These are phyloP conservation scores for Fulvia fulva DNA, from an alignment of 2,329 filamentous ascomycete species.

Conservation along the genomic window DNA sequence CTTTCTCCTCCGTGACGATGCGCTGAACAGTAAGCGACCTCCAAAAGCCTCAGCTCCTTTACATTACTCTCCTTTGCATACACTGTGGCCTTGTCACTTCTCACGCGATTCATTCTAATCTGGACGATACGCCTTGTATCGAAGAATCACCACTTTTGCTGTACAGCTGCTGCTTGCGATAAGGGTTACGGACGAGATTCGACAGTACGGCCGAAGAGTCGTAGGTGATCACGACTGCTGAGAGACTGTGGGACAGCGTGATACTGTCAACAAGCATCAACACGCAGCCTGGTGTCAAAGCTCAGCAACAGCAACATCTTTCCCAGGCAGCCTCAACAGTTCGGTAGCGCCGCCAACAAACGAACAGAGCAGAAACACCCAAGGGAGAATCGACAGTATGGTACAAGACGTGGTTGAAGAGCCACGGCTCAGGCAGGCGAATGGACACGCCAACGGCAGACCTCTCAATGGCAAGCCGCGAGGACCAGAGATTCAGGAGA, in stretches of 20 bases:
- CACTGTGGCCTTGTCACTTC: not conserved
- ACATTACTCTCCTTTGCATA: not conserved
- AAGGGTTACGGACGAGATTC: not conserved
- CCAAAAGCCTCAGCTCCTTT: not conserved
- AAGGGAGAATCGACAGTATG: conserved; percentile 13
- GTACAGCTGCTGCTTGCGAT: not conserved
- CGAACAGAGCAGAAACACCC: not conserved
- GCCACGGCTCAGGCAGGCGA: conserved; percentile 14
- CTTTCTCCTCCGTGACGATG: not conserved
- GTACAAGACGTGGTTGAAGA: conserved; percentile 23
- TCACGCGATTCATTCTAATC: not conserved
- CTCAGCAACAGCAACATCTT: not conserved
- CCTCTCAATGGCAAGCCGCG: conserved; percentile 22
- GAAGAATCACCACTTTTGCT: not conserved
- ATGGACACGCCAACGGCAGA: conserved; percentile 18
- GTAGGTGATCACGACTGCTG: not conserved
- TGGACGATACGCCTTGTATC: not conserved
- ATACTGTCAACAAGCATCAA: not conserved
- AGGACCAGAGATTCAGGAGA: conserved; percentile 11
- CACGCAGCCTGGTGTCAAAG: not conserved
- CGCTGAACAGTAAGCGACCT: not conserved
- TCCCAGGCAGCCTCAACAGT: not conserved
- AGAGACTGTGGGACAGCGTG: not conserved
- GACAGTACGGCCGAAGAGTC: not conserved
- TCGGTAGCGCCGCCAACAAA: not conserved